Evolutionary conservation across 2,329 filamentous ascomycete genomes (phyloP), one percentile per base, ranked within the genome.

Genomic region (Diplocarpon mali): DNA sequence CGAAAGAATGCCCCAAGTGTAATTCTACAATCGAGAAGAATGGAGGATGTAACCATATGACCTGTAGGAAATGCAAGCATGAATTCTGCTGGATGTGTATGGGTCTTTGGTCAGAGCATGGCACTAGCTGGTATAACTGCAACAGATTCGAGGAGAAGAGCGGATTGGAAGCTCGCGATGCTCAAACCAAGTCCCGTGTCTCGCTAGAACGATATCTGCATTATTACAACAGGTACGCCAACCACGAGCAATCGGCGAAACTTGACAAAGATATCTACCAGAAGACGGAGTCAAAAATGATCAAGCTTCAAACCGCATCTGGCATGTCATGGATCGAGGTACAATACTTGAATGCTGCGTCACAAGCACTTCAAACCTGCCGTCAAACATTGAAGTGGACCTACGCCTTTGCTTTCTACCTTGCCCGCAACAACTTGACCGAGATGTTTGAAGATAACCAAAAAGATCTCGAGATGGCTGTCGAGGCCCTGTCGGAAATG

Each of bases 61-160:
- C 89, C 0, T 95, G 89, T 63, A 74, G 89, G 45, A 95, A 95
- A 65, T 95, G 89, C 69, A 87, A 88, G 60, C 82, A 95, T 60
- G 89, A 95, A 60, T 95, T 98, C 60, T 98, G 92, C 68, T 98
- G 92, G 92, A 96, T 98, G 85, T 98, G 92, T 61, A 98, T 98
- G 92, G 92, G 92, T 0, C 71, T 95, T 1, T 98, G 92, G 92
- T 93, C 88, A 1, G 92, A 98, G 65, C 92, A 98, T 62, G 92
- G 92, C 51, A 98, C 90, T 3, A 95, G 87, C 66, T 98, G 92
- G 92, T 98, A 98, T 71, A 98, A 95, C 65, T 98, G 92, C 73
- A 98, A 95, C 62, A 76, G 92, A 8, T 98, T 83, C 58, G 92
- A 98, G 61, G 92, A 96, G 68, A 95, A 92, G 72, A 94, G 86